These are phyloP conservation scores for Zelonia costaricensis DNA, from an alignment of 208 protist genomes.

Conservation along the genomic window DNA sequence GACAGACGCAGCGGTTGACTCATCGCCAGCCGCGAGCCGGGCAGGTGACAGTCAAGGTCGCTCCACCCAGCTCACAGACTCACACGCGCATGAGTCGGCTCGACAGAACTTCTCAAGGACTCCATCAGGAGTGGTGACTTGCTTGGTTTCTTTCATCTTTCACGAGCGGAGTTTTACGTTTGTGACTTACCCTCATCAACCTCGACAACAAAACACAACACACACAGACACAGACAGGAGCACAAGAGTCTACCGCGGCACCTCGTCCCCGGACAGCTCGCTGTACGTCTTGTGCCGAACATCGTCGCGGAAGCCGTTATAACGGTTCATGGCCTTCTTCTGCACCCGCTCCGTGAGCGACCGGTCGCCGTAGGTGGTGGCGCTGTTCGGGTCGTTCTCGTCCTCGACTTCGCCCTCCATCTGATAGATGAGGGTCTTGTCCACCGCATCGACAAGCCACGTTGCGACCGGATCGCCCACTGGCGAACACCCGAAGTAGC, in stretches of 20 bases:
- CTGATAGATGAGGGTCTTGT: conserved; percentile 75
- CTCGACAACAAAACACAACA: too few relatives aligned
- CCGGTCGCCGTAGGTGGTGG: conserved; percentile 82
- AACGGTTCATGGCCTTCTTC: conserved; percentile 92
- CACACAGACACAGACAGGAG: neutral
- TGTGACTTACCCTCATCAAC: too few relatives aligned
- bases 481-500: conserved; percentile 64
- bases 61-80: neutral
- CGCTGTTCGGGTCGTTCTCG: conserved; percentile 89
- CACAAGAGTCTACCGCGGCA: conserved; percentile 45
- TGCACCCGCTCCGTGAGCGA: conserved; percentile 81
- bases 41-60: too few relatives aligned
- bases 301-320: conserved; percentile 83
- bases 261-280: conserved; percentile 65
- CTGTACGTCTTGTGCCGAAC: conserved; percentile 83
- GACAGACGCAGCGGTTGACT: too few relatives aligned
- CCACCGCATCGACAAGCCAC: conserved; percentile 74
- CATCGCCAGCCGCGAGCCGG: too few relatives aligned
- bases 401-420: conserved; percentile 91
- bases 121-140: too few relatives aligned
- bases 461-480: conserved; percentile 65
- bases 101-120: too few relatives aligned
- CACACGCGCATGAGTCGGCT: too few relatives aligned
- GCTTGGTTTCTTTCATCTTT: too few relatives aligned
- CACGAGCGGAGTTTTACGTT: too few relatives aligned